These are phyloP conservation scores for Butyriboletus regius DNA, from an alignment of 1,284 basidiomycete genomes.

Conservation along the genomic window DNA sequence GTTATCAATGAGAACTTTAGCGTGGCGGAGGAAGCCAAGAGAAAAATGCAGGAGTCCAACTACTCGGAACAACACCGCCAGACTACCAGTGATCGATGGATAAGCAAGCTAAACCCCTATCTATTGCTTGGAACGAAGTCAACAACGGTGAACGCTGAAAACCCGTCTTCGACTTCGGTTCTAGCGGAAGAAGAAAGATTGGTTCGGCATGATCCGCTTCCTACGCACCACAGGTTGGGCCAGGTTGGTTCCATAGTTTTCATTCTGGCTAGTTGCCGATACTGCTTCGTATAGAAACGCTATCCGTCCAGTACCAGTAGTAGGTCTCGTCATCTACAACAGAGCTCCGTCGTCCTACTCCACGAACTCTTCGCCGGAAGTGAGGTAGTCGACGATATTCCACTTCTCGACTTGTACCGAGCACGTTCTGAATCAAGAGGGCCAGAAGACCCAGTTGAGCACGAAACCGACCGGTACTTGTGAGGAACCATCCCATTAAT, in stretches of 20 bases:
- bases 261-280: background rate
- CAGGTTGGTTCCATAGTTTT: constrained; percentile 21
- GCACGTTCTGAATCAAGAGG: constrained; percentile 40
- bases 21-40: constrained; percentile 86
- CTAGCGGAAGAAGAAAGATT: constrained; percentile 70
- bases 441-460: constrained; percentile 41
- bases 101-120: constrained; percentile 81
- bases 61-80: constrained; percentile 56
- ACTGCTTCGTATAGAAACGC: constrained; percentile 10
- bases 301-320: constrained; percentile 9
- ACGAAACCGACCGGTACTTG: constrained; percentile 68
- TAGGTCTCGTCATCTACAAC: constrained; percentile 44
- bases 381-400: constrained; percentile 50
- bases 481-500: constrained; percentile 33
- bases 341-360: constrained; percentile 52
- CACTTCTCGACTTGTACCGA: constrained; percentile 50
- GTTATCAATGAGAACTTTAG: constrained; percentile 98
- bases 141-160: constrained; percentile 65
- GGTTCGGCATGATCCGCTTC: constrained; percentile 53
- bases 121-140: constrained; percentile 69
- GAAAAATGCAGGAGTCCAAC: constrained; percentile 69
- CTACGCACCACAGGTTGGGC: constrained; percentile 27
- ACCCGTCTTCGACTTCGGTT: constrained; percentile 64
- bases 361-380: constrained; percentile 66
- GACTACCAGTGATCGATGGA: constrained; percentile 57